Percentiles rank a stretch among this genome's conserved stretches.
Evolutionary conservation across 2,329 filamentous ascomycete species (phyloP).

Genomic region (Penicillium sp.): DNA sequence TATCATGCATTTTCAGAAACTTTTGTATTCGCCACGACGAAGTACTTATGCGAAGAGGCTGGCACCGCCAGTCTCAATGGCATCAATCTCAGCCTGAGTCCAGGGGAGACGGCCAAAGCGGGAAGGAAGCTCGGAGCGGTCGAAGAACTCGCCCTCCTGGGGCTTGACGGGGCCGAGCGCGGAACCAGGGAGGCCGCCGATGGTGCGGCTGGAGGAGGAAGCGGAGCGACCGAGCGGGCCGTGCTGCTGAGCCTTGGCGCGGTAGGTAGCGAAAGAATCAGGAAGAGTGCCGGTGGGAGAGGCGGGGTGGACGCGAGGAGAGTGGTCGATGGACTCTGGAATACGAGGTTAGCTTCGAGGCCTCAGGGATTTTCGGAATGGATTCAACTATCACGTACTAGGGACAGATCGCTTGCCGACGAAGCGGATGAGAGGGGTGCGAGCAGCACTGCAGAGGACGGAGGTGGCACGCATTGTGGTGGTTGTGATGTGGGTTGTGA

Average conservation of each 20-base stretch:
- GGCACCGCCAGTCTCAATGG: slow-evolving; percentile 88
- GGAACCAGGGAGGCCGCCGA: slow-evolving; percentile 63
- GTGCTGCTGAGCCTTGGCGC: slow-evolving; percentile 61
- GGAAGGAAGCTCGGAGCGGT: slow-evolving; percentile 78
- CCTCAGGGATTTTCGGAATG: background rate
- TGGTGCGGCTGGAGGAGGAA: slow-evolving; percentile 38
- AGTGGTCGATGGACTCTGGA: slow-evolving; percentile 49
- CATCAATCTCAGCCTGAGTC: slow-evolving; percentile 83
- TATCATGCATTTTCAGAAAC: slow-evolving; percentile 15
- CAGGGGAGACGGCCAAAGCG: slow-evolving; percentile 76
- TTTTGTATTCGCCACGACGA: background rate
- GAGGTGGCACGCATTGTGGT: slow-evolving; percentile 41
- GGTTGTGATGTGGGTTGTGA: slow-evolving; percentile 8
- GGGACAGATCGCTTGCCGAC: slow-evolving; percentile 47
- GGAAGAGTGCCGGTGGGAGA: slow-evolving; percentile 55
- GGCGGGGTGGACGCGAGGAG: slow-evolving; percentile 57
- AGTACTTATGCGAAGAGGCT: slow-evolving; percentile 52
- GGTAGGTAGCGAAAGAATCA: slow-evolving; percentile 60
- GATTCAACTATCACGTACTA: slow-evolving; percentile 33
- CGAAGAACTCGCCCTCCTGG: slow-evolving; percentile 73
- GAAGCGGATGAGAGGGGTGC: slow-evolving; percentile 50
- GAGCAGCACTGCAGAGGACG: slow-evolving; percentile 41
- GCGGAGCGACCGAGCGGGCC: slow-evolving; percentile 52
- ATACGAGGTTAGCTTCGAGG: slow-evolving; percentile 16
- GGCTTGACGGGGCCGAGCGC: slow-evolving; percentile 70